phyloP scores from a whole-genome alignment of 2,329 filamentous ascomycete species.

The Pseudopyrenochaeta lycopersici region DNA sequence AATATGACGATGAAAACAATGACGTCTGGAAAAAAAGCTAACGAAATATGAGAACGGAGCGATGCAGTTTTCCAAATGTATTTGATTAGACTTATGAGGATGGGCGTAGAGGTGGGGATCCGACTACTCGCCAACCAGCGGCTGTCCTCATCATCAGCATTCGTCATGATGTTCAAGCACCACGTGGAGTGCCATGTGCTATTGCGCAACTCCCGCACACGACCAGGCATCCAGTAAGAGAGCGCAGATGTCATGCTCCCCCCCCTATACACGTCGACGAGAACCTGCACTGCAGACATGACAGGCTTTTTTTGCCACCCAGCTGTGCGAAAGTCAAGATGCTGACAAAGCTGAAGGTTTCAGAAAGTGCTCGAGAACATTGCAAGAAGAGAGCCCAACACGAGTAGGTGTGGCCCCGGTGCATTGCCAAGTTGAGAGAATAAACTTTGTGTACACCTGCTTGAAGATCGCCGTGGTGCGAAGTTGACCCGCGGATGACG shows the following conservation, averaged over 20 bases:
- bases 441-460: neutral
- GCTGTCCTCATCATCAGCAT: neutral
- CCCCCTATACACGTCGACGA: neutral
- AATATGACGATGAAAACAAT: neutral
- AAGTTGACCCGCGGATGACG: neutral
- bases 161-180: conserved; percentile 1
- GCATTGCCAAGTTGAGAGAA: neutral
- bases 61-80: neutral
- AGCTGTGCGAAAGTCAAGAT: neutral
- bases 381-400: neutral
- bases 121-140: neutral
- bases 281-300: neutral
- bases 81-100: neutral
- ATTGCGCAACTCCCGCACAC: neutral
- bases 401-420: neutral
- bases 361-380: neutral
- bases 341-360: neutral
- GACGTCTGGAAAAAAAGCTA: too few species aligned
- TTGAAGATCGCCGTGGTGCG: neutral
- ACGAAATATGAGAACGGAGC: too few species aligned
- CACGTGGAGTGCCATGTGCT: conserved; percentile 1
- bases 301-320: too few species aligned
- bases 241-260: too few species aligned
- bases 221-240: too few species aligned
- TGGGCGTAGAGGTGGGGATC: neutral